A percentile compares a stretch with the other conserved stretches of the same genome.
Conservation (phyloP, 306 rosid species). For the Inga leiocalycina region DNA sequence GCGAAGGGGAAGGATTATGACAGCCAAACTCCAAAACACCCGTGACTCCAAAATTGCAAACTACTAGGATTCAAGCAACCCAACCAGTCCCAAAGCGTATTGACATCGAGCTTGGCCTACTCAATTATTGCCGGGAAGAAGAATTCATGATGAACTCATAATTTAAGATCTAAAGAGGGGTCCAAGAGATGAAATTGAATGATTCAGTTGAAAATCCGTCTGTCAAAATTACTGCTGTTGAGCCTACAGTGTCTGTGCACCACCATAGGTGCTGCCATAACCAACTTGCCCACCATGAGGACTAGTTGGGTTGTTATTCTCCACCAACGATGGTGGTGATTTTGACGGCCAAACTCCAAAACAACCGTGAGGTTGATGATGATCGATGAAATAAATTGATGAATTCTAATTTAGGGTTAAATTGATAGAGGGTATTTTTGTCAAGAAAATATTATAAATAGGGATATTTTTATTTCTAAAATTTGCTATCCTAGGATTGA, state of each 20-base stretch:
- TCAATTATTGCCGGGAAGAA: conserved; percentile 52
- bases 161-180: conserved; percentile 35
- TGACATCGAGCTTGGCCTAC: conserved; percentile 49
- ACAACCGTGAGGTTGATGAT: no score
- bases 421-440: no score
- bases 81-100: conserved; percentile 89
- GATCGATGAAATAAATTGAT: no score
- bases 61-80: conserved; percentile 93
- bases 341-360: no score
- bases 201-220: conserved; percentile 36
- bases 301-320: background rate
- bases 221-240: conserved; percentile 61
- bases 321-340: no score
- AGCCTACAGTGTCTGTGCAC: conserved; percentile 58
- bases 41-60: conserved; percentile 59
- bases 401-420: no score
- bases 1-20: no score
- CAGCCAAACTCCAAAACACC: no score
- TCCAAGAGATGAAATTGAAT: conserved; percentile 41
- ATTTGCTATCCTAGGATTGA: no score
- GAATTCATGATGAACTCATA: conserved; percentile 50
- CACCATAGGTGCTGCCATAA: conserved; percentile 54
- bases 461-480: no score
- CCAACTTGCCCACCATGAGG: conserved; percentile 54
- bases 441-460: no score